phyloP scores from a whole-genome alignment of 169 alveolate species.

The Plasmodium chabaudi region DNA sequence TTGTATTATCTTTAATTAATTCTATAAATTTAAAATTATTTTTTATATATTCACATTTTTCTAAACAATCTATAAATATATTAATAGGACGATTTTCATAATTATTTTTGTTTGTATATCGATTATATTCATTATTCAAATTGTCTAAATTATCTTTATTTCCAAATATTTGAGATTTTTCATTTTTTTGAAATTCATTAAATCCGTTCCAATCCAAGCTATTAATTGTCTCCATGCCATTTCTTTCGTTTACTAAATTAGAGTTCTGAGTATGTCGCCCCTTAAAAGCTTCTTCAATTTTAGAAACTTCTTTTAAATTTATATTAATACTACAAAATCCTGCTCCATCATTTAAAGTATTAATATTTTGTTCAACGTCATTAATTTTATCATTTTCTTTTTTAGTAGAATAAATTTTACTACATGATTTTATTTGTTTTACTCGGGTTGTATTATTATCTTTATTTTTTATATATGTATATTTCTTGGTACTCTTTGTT shows the following conservation, averaged over 20 bases:
- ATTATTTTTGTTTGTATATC: not conserved
- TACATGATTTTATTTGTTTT: too few species aligned
- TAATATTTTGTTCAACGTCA: too few species aligned
- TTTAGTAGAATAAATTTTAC: too few species aligned
- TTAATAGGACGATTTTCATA: not conserved
- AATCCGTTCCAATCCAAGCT: not conserved
- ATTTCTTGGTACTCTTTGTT: not conserved
- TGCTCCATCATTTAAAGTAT: too few species aligned
- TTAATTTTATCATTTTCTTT: too few species aligned
- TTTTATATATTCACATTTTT: slow-evolving; percentile 52
- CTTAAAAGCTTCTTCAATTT: too few species aligned
- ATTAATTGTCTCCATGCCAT: not conserved
- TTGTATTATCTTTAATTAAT: slow-evolving; percentile 37
- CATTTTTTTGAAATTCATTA: not conserved
- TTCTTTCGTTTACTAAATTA: too few species aligned
- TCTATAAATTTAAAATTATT: slow-evolving; percentile 36
- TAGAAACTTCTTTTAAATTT: too few species aligned
- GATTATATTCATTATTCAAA: not conserved
- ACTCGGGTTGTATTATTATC: too few species aligned
- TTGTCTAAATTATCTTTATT: not conserved
- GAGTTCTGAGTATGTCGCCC: too few species aligned
- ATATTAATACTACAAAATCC: too few species aligned
- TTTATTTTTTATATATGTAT: too few species aligned
- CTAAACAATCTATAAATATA: slow-evolving; percentile 24
- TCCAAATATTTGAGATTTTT: not conserved